phyloP scores from a whole-genome alignment of 176 grass and related monocot species.

The Musa itinerans region DNA sequence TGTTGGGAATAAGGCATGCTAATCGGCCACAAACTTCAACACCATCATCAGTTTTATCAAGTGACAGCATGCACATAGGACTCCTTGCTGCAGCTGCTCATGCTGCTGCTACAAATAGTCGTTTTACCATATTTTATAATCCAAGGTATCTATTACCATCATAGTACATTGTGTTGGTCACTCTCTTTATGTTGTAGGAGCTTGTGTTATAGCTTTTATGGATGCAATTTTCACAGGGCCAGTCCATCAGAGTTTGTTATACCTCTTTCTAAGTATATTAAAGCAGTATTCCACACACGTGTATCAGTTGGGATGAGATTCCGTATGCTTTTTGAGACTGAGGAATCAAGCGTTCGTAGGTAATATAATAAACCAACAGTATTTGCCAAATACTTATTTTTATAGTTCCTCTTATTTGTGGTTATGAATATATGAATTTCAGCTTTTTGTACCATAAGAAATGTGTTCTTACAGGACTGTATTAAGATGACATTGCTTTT shows the following conservation, averaged over 20 bases:
- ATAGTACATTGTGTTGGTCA: slow-evolving; percentile 3
- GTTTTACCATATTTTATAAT: slow-evolving; percentile 95
- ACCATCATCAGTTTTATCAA: slow-evolving; percentile 97
- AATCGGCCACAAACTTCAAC: slow-evolving; percentile 80
- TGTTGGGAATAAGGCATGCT: slow-evolving; percentile 83
- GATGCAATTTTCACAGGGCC: slow-evolving; percentile 50
- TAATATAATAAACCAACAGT: slow-evolving; percentile 19
- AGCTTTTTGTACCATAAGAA: too few species aligned
- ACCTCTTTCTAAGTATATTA: slow-evolving; percentile 91
- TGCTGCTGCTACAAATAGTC: slow-evolving; percentile 93
- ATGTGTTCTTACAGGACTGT: too few species aligned
- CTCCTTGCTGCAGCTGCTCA: slow-evolving; percentile 98
- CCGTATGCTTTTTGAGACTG: slow-evolving; percentile 97
- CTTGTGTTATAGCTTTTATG: slow-evolving; percentile 6
- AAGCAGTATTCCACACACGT: slow-evolving; percentile 89
- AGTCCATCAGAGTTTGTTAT: slow-evolving; percentile 97
- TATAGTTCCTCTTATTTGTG: neutral
- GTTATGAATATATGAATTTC: too few species aligned
- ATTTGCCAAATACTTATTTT: neutral
- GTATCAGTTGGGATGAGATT: slow-evolving; percentile 96
- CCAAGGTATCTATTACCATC: slow-evolving; percentile 54
- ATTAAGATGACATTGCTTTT: too few species aligned
- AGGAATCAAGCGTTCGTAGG: slow-evolving; percentile 96
- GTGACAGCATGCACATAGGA: slow-evolving; percentile 98
- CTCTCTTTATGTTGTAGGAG: neutral